Base-by-base conservation (phyloP, 495 filamentous ascomycete species). In the Aspergillus nanangensis region DNA sequence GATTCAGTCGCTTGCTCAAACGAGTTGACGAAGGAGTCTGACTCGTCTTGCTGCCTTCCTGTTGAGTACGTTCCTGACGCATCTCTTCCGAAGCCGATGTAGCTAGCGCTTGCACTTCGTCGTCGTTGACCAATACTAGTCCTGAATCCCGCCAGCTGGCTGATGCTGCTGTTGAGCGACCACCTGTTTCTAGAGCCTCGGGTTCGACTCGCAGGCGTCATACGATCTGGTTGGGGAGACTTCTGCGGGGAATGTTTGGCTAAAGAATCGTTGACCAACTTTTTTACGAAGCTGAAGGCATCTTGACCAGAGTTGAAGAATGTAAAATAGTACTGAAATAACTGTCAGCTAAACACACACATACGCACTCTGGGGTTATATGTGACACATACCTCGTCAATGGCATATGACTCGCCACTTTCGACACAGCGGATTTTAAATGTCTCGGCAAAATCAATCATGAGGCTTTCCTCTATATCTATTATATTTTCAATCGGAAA, bases 311-410 rank as follows among this genome's bases (percentile, higher is more conserved):
- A 86, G 50, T 81, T 85, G 58, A 96, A 96, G 64, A 97, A 97
- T 0, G 91, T 88, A 62, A 98, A 97, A 59, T 91, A 97, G 63
- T 96, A 95, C 87, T 94, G 48, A n/a, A n/a, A n/a, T n/a, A n/a
- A n/a, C n/a, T n/a, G n/a, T n/a, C n/a, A n/a, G n/a, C n/a, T n/a
- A n/a, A n/a, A n/a, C n/a, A n/a, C n/a, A n/a, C n/a, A n/a, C n/a
- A n/a, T n/a, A n/a, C n/a, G n/a, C n/a, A n/a, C n/a, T n/a, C n/a
- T n/a, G n/a, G n/a, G n/a, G n/a, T n/a, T n/a, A n/a, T n/a, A n/a
- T n/a, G n/a, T n/a, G n/a, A n/a, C n/a, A 59, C 76, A 55, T 74
- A 93, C 90, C 75, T 98, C 93, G 55, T 98, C 93, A 45, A 97
- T 88, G 3, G 89, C 90, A 67, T 84, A 96, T 7, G 90, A 93